Base-by-base conservation (phyloP, 176 grass and related monocot genomes). In the Pontederia paniculata region DNA sequence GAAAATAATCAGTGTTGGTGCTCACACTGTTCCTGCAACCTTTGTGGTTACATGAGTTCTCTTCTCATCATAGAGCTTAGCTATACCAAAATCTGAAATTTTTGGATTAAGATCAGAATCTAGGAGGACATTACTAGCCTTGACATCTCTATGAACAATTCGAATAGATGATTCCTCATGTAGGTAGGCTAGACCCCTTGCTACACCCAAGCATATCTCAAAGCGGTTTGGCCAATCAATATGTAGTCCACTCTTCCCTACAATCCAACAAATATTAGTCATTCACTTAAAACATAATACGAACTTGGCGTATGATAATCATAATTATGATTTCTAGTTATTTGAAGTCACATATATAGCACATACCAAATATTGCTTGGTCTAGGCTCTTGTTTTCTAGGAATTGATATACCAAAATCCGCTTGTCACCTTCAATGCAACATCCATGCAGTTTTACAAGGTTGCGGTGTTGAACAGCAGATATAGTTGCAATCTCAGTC, bases 1-100 rank as follows among this genome's bases (percentile, higher is more conserved):
- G 8, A 22, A 21, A 43, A 31, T 1, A 31, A 31, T 31, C 5
- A 31, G 3, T 31, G 25, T 31, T 31, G n/a, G 47, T 42, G 46
- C 88, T 88, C 81, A 94, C 88, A 84, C 76, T 84, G 88, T 94
- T 19, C 88, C 88, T 9, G 84, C 88, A 69, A 94, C 80, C 56
- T 77, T 94, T 37, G 88, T 94, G 74, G 80, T 94, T 17, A 94
- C 79, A 72, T 94, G 88, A 2, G 88, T 94, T 58, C 76, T 84
- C 50, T 73, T 76, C 21, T 94, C 80, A 78, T 94, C 88, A 50
- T 88, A 94, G 68, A 94, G 88, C 63, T 84, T 94, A 12, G 88
- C 88, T 0, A 94, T 72, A 20, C 88, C 88, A 12, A 94, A 94
- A 74, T 94, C 88, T 0, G 88, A 94, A 68, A 94, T 94, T 73